Evolutionary conservation across 331 rosid genomes (phyloP).

Genomic region (Malus hybrid): DNA sequence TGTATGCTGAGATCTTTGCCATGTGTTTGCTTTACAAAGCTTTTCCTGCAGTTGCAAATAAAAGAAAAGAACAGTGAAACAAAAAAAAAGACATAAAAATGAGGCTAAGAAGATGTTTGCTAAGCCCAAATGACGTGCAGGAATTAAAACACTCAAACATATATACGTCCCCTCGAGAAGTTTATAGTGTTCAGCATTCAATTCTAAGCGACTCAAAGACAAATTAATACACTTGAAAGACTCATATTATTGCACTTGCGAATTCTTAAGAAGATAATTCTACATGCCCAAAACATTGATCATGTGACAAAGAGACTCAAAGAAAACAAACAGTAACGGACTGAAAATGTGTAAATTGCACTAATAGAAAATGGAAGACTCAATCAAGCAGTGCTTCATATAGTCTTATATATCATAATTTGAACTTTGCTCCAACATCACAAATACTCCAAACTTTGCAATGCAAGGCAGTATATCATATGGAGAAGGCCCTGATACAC

Average conservation of each 20-base stretch:
- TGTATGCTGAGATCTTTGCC: constrained; percentile 93
- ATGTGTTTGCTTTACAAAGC: constrained; percentile 83
- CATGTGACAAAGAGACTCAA: background rate
- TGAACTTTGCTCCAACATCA: no score
- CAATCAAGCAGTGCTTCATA: no score
- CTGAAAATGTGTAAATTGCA: no score
- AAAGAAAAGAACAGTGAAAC: background rate
- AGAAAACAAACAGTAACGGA: no score
- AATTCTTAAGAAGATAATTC: background rate
- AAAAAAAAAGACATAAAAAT: background rate
- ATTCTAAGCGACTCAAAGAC: background rate
- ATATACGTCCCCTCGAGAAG: background rate
- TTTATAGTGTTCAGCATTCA: background rate
- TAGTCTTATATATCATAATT: no score
- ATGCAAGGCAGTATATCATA: no score
- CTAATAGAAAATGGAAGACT: no score
- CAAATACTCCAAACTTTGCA: no score
- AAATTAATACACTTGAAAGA: background rate
- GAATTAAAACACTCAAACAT: background rate
- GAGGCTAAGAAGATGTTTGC: background rate
- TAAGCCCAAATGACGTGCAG: background rate
- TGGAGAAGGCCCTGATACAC: no score
- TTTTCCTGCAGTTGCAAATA: constrained; percentile 57
- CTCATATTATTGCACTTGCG: background rate
- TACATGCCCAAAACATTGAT: background rate